phyloP scores from a whole-genome alignment of 192 early-diverging fungal species.

The Linnemannia schmuckeri region DNA sequence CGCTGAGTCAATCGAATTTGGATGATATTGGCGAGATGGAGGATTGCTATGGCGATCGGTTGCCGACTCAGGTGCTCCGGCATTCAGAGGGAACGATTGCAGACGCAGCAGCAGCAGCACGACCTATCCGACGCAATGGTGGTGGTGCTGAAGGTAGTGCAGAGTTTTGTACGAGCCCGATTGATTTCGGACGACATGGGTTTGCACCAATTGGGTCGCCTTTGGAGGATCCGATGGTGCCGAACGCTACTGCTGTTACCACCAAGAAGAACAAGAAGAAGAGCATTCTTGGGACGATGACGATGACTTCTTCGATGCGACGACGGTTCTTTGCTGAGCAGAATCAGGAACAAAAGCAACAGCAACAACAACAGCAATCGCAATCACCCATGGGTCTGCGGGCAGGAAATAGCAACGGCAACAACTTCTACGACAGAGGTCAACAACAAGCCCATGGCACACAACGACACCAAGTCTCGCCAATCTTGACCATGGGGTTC shows the following conservation, averaged over 20 bases:
- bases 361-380: conserved; percentile 10
- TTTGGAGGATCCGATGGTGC: neutral
- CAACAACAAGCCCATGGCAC: neutral
- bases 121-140: neutral
- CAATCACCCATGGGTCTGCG: neutral
- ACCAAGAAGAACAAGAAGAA: conserved; percentile 33
- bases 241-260: neutral
- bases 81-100: neutral
- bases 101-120: neutral
- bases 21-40: conserved; percentile 5
- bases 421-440: neutral
- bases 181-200: neutral
- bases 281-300: conserved; percentile 46
- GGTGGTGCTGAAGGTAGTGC: too few species aligned
- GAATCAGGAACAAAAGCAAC: conserved; percentile 35
- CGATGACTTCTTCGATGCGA: conserved; percentile 45
- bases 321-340: conserved; percentile 52
- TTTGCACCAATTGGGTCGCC: neutral
- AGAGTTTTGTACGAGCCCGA: conserved; percentile 11
- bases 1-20: conserved; percentile 3
- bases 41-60: neutral
- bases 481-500: neutral
- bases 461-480: neutral
- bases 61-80: neutral
- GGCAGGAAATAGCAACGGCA: neutral